Percentiles rank a stretch among this genome's conserved stretches.
phyloP scores from a whole-genome alignment of 495 filamentous ascomycete species.

The Neurospora sp. region DNA sequence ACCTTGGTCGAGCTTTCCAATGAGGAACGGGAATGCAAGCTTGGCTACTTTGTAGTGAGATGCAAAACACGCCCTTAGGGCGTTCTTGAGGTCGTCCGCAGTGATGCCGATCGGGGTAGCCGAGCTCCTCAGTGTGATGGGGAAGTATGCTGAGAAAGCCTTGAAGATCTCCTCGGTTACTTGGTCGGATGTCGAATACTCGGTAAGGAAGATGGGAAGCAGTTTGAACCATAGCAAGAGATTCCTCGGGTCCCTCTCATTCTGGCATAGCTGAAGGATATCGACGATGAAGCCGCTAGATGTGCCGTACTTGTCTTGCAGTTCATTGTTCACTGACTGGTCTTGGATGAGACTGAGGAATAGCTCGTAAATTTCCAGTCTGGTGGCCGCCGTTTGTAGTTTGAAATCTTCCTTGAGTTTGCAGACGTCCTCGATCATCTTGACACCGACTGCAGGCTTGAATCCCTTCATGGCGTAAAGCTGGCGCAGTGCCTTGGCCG shows the following conservation, averaged over 20 bases:
- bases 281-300: conserved; percentile 29
- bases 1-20: conserved; percentile 41
- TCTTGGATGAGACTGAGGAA: conserved; percentile 29
- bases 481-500: conserved; percentile 34
- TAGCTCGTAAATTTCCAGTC: conserved; percentile 39
- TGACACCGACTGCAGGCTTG: conserved; percentile 29
- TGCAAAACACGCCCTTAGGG: conserved; percentile 37
- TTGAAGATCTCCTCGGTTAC: conserved; percentile 36
- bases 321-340: conserved; percentile 25
- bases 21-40: conserved; percentile 33
- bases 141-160: conserved; percentile 42
- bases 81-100: conserved; percentile 37
- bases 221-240: conserved; percentile 39
- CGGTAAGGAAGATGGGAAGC: conserved; percentile 25
- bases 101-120: conserved; percentile 33
- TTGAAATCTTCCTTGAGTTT: conserved; percentile 40
- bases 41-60: conserved; percentile 30
- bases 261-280: conserved; percentile 32
- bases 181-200: conserved; percentile 31
- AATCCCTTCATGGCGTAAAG: conserved; percentile 36
- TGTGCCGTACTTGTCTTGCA: conserved; percentile 29
- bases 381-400: conserved; percentile 30
- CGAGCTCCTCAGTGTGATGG: conserved; percentile 37
- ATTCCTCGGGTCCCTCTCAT: conserved; percentile 40
- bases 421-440: conserved; percentile 32